Base-by-base conservation (phyloP, 2,329 filamentous ascomycete species). In the Leptographium procerum region DNA sequence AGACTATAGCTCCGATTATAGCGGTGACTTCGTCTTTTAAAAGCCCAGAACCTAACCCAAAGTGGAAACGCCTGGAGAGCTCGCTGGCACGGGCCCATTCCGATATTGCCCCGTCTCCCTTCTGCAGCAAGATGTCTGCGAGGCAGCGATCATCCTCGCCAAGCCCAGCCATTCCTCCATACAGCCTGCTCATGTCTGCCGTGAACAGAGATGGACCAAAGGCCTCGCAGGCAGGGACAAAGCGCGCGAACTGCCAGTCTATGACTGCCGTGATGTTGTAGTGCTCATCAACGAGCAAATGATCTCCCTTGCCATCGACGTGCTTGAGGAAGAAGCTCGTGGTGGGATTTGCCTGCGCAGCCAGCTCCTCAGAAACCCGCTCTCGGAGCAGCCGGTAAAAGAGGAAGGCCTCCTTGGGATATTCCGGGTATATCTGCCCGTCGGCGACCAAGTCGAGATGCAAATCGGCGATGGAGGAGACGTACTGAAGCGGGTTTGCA, bases 301-400 rank as follows among this genome's bases (percentile, higher is more conserved):
- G 55, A 47, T 57, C 55, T 2, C 55, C 55, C 47, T 52, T 57
- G 55, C 52, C 55, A 33, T 57, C 55, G 47, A 57, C 55, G 31
- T 57, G 55, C 10, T 53, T 52, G 16, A 53, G 50, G 10, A 47
- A 53, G 50, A 45, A 57, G 28, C 34, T 26, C 4, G 24, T 2
- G 4, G 9, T 3, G 4, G 19, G 4, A 1, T 3, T 16, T 28
- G 47, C 19, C 19, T 8, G 40, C 8, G 24, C 13, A 16, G 40
- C 54, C 6, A 57, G 26, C 24, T 16, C 34, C 2, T 6, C 19
- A 16, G 50, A 34, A 1, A 45, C 29, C 14, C 22, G 13, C 29
- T 57, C 47, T 8, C 24, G 48, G 9, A 57, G 47, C 6, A 52
- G 55, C 19, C 29, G 24, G 10, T 50, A 57, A 26, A 51, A 57